A percentile compares a stretch with the other conserved stretches of the same genome.
Conservation (phyloP, 2,329 filamentous ascomycete species). For the Aspergillus costaricaensis region DNA sequence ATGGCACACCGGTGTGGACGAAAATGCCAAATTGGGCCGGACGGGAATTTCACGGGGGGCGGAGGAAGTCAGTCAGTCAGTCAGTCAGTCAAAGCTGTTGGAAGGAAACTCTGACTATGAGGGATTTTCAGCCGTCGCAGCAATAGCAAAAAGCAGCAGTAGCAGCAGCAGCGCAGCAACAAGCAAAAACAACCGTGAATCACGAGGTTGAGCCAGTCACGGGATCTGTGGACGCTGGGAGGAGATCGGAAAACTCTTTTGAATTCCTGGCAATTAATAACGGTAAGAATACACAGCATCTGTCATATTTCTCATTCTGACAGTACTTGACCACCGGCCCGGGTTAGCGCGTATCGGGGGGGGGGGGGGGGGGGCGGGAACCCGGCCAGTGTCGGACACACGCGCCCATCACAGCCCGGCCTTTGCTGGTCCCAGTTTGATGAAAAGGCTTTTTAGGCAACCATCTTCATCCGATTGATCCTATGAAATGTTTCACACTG, state of each 20-base stretch:
- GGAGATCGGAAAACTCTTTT: slow-evolving; percentile 1
- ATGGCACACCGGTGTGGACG: neutral
- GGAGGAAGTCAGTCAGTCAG: slow-evolving; percentile 7
- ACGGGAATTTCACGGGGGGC: slow-evolving; percentile 14
- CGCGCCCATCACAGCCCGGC: neutral
- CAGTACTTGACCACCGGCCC: slow-evolving; percentile 10
- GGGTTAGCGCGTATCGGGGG: neutral
- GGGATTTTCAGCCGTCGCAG: slow-evolving; percentile 23
- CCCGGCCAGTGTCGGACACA: slow-evolving; percentile 1
- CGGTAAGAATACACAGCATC: neutral
- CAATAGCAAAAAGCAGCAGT: slow-evolving; percentile 8
- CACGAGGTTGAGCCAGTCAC: slow-evolving; percentile 5
- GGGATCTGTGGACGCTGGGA: neutral
- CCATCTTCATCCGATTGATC: neutral
- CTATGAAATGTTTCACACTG: neutral
- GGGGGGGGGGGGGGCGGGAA: neutral
- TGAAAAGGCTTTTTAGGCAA: slow-evolving; percentile 1
- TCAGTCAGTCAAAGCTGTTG: neutral
- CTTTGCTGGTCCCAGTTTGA: neutral
- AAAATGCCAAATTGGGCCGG: neutral
- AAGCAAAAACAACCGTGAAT: neutral
- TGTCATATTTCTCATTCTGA: slow-evolving; percentile 1
- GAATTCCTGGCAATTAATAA: neutral
- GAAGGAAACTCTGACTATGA: slow-evolving; percentile 20
- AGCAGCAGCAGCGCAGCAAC: neutral